Conservation (phyloP, 148 eudicot species). For the Chenopodium suecicum region DNA sequence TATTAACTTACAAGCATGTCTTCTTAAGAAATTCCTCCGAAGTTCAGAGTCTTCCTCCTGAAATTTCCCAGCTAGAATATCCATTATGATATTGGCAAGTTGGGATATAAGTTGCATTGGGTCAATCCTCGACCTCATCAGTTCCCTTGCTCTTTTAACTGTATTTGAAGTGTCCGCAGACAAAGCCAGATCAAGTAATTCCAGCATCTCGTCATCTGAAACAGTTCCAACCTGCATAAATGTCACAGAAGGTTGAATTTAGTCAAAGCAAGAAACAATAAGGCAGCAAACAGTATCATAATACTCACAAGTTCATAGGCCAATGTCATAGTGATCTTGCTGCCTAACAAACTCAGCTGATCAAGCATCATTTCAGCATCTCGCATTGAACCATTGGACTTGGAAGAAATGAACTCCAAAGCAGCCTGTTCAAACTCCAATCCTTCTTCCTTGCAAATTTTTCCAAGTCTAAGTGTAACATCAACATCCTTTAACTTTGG, state of each 20-base stretch:
- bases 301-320: conserved; percentile 82
- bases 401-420: conserved; percentile 74
- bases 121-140: conserved; percentile 81
- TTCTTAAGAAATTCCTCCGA: conserved; percentile 54
- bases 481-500: conserved; percentile 67
- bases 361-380: conserved; percentile 99
- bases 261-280: background rate
- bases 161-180: conserved; percentile 90
- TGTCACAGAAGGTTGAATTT: conserved; percentile 10
- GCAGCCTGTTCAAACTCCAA: conserved; percentile 76
- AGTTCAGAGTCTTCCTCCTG: conserved; percentile 60
- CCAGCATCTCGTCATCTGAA: conserved; percentile 86
- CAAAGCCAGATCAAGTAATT: conserved; percentile 72
- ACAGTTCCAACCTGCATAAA: conserved; percentile 76
- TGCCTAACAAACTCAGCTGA: conserved; percentile 86
- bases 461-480: conserved; percentile 49
- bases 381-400: conserved; percentile 83
- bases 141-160: conserved; percentile 81
- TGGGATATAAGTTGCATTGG: conserved; percentile 93
- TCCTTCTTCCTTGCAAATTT: conserved; percentile 73
- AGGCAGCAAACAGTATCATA: background rate
- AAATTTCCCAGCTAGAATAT: conserved; percentile 84
- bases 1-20: conserved; percentile 59
- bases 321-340: conserved; percentile 60
- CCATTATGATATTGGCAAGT: conserved; percentile 91